phyloP scores from a whole-genome alignment of 2,329 filamentous ascomycete genomes.

The Xylaria digitata region DNA sequence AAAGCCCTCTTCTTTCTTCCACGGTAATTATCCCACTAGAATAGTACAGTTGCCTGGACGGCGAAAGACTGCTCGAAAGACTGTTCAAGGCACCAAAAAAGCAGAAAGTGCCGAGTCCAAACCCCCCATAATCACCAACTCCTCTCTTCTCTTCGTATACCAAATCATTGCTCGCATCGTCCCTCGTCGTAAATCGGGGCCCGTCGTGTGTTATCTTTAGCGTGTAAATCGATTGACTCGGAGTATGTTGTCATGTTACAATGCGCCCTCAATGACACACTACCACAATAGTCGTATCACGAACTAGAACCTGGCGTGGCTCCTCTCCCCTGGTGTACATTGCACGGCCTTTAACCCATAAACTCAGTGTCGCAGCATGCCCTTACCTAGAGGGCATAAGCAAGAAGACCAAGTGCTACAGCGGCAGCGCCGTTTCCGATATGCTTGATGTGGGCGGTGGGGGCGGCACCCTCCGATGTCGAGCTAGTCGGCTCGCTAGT shows the following conservation, averaged over 20 bases:
- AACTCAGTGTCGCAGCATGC: constrained; percentile 24
- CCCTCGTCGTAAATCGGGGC: constrained; percentile 19
- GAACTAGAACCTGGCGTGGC: constrained; percentile 5
- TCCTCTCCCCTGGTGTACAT: neutral
- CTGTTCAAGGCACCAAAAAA: constrained; percentile 23
- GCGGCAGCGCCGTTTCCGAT: constrained; percentile 60
- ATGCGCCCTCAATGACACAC: constrained; percentile 1
- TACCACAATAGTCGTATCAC: neutral
- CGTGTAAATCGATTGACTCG: constrained; percentile 12
- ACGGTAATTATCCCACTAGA: constrained; percentile 11
- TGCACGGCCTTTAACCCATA: constrained; percentile 11
- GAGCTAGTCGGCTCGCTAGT: constrained; percentile 41
- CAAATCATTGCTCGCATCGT: constrained; percentile 30
- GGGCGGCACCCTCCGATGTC: constrained; percentile 44
- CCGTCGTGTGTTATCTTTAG: constrained; percentile 18
- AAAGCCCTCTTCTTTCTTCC: constrained; percentile 16
- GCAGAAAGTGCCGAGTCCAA: constrained; percentile 17
- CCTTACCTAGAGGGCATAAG: constrained; percentile 60
- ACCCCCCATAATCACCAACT: constrained; percentile 15
- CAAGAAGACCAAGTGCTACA: constrained; percentile 63
- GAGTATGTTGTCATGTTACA: constrained; percentile 13
- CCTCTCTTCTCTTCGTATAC: constrained; percentile 30
- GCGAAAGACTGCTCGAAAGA: constrained; percentile 30
- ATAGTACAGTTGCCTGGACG: constrained; percentile 21
- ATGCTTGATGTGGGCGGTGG: constrained; percentile 48